phyloP scores from a whole-genome alignment of 352 stramenopile species.

The Peronospora farinosa region DNA sequence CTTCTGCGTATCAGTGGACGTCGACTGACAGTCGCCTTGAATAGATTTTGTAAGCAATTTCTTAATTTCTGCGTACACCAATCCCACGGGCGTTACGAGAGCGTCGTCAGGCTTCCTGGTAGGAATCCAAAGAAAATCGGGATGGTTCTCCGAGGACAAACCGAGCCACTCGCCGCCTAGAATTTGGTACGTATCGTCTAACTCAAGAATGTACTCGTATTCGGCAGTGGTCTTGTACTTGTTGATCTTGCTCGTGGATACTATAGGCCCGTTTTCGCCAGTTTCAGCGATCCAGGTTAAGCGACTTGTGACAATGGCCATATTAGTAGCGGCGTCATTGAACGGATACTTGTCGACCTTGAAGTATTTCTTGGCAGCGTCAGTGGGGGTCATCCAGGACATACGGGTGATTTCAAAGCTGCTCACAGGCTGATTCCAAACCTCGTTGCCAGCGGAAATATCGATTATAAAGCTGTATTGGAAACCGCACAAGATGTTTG shows the following conservation, averaged over 20 bases:
- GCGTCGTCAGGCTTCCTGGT: conserved; percentile 32
- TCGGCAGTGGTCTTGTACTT: conserved; percentile 45
- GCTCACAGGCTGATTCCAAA: conserved; percentile 58
- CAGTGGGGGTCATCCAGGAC: conserved; percentile 33
- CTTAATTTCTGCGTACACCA: conserved; percentile 47
- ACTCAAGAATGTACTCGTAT: conserved; percentile 70
- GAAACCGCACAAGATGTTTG: conserved; percentile 48
- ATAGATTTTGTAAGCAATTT: conserved; percentile 36
- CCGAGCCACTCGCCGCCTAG: conserved; percentile 67
- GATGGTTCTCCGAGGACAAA: conserved; percentile 35
- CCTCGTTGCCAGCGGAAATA: conserved; percentile 44
- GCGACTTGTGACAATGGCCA: conserved; percentile 48
- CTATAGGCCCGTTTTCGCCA: conserved; percentile 43
- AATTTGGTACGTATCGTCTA: conserved; percentile 54
- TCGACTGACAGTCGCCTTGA: conserved; percentile 18
- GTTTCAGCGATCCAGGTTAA: conserved; percentile 61
- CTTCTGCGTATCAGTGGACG: not conserved
- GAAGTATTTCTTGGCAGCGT: conserved; percentile 42
- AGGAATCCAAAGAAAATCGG: conserved; percentile 71
- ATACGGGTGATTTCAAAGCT: conserved; percentile 45
- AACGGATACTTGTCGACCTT: conserved; percentile 49
- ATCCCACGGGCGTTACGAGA: conserved; percentile 35
- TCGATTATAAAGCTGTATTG: conserved; percentile 49
- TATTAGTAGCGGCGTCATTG: conserved; percentile 47
- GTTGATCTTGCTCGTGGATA: conserved; percentile 39